Evolutionary conservation across 306 rosid species (phyloP).

Genomic region (Cicer yamashitae): DNA sequence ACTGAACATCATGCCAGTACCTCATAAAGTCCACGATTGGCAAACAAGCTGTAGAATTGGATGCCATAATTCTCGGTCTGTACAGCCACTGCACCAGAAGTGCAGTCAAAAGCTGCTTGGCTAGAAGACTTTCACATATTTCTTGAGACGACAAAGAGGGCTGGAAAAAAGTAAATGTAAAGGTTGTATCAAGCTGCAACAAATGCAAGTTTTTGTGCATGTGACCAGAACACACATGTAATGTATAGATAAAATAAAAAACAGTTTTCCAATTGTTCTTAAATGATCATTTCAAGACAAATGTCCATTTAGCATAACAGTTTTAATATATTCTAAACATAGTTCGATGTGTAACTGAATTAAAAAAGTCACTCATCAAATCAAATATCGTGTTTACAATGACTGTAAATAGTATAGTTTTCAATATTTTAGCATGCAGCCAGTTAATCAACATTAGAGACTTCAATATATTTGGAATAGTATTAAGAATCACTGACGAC

Average conservation of each 20-base stretch:
- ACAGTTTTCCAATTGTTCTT: background rate
- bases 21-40: constrained; percentile 82
- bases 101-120: constrained; percentile 69
- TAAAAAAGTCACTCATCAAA: constrained; percentile 13
- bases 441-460: constrained; percentile 14
- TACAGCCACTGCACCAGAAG: constrained; percentile 80
- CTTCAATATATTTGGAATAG: constrained; percentile 29
- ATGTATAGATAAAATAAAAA: constrained; percentile 4
- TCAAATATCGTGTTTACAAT: background rate
- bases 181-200: constrained; percentile 31
- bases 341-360: constrained; percentile 30
- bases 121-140: constrained; percentile 54
- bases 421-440: background rate
- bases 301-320: background rate
- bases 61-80: constrained; percentile 78
- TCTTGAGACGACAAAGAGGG: constrained; percentile 67
- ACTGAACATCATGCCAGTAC: constrained; percentile 50
- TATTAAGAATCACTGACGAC: constrained; percentile 8
- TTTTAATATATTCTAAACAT: background rate
- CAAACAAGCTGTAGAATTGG: constrained; percentile 88
- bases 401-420: too few relatives aligned
- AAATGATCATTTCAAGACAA: constrained; percentile 11
- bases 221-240: background rate
- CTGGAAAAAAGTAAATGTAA: constrained; percentile 52
- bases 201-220: constrained; percentile 16